These are phyloP conservation scores for Breynia disticha DNA, from an alignment of 441 rosid species.

Conservation along the genomic window DNA sequence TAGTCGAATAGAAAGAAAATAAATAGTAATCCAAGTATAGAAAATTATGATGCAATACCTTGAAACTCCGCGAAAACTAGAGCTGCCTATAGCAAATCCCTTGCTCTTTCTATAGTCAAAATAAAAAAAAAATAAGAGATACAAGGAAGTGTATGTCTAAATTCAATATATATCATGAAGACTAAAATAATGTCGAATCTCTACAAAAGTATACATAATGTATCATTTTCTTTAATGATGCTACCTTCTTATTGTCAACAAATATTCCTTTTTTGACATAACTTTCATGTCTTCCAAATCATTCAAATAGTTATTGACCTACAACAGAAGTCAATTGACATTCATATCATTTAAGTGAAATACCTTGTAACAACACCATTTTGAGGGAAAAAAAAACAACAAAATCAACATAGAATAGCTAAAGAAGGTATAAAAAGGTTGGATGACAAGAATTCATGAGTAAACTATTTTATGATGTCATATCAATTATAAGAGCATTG, in stretches of 20 bases:
- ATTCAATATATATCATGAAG: not conserved
- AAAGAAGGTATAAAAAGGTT: no score
- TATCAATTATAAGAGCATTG: no score
- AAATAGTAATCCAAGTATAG: not conserved
- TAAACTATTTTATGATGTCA: no score
- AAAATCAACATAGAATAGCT: no score
- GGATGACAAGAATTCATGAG: no score
- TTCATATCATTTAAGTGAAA: not conserved
- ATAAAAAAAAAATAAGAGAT: not conserved
- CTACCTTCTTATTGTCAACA: constrained; percentile 16
- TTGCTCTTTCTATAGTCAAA: constrained; percentile 11
- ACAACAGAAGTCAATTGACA: not conserved
- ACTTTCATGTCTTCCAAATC: constrained; percentile 16
- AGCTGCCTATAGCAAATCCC: constrained; percentile 12
- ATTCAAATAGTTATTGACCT: constrained; percentile 12
- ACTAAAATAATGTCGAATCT: not conserved
- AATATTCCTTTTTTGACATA: constrained; percentile 8
- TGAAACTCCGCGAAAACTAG: constrained; percentile 21
- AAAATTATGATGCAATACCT: constrained; percentile 2
- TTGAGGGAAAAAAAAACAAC: no score
- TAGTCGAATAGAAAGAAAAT: no score
- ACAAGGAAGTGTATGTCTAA: not conserved
- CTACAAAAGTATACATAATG: not conserved
- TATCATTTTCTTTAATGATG: not conserved
- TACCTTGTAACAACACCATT: not conserved